A percentile compares a stretch with the other conserved stretches of the same genome.
Evolutionary conservation across 495 filamentous ascomycete species (phyloP).

Genomic region (Tuber brumale): DNA sequence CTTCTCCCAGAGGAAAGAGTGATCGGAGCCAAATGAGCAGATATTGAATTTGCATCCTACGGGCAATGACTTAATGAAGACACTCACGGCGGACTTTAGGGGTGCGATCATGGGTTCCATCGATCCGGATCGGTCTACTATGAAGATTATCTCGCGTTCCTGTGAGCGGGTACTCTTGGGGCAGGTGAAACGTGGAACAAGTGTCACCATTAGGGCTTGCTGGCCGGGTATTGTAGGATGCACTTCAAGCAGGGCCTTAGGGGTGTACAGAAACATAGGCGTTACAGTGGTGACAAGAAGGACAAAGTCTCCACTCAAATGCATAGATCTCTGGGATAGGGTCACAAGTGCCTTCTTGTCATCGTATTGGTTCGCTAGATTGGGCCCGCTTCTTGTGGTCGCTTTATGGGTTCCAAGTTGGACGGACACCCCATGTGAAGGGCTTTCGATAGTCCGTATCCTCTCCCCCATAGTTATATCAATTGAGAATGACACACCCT

Average conservation of each 20-base stretch:
- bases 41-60: slow-evolving; percentile 65
- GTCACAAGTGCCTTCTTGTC: slow-evolving; percentile 55
- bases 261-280: slow-evolving; percentile 48
- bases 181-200: slow-evolving; percentile 58
- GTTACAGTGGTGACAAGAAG: slow-evolving; percentile 50
- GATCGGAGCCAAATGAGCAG: slow-evolving; percentile 55
- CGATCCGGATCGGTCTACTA: slow-evolving; percentile 60
- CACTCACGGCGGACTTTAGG: slow-evolving; percentile 51
- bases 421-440: slow-evolving; percentile 58
- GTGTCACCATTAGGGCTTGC: slow-evolving; percentile 57
- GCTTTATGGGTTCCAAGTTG: slow-evolving; percentile 44
- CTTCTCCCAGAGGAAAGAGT: slow-evolving; percentile 54
- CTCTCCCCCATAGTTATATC: slow-evolving; percentile 54
- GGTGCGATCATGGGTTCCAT: slow-evolving; percentile 55
- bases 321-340: slow-evolving; percentile 47
- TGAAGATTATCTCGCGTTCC: slow-evolving; percentile 59
- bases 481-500: slow-evolving; percentile 54
- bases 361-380: slow-evolving; percentile 45
- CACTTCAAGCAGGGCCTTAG: slow-evolving; percentile 57
- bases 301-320: slow-evolving; percentile 50
- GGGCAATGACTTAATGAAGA: slow-evolving; percentile 64
- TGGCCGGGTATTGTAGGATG: slow-evolving; percentile 57
- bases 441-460: slow-evolving; percentile 56
- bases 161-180: slow-evolving; percentile 34
- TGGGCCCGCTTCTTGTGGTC: slow-evolving; percentile 41